phyloP scores from a whole-genome alignment of 2,329 filamentous ascomycete species.

The Endoconidiophora laricicola region DNA sequence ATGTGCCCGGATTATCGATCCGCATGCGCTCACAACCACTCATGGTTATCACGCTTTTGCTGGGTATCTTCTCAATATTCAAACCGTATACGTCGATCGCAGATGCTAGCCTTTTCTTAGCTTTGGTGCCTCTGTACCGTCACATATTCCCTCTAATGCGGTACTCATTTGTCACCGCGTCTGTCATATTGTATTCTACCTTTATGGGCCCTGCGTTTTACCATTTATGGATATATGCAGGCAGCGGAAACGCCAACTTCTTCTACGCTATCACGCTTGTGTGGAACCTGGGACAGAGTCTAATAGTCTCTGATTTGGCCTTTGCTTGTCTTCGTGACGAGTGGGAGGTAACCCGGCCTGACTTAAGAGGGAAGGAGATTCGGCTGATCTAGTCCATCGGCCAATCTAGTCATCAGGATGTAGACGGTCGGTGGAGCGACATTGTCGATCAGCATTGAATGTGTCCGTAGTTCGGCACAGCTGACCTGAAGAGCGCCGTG shows the following conservation, averaged over 20 bases:
- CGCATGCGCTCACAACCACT: constrained; percentile 73
- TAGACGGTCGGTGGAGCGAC: not conserved
- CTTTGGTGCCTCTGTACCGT: constrained; percentile 67
- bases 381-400: constrained; percentile 49
- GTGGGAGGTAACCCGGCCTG: constrained; percentile 81
- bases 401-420: not conserved
- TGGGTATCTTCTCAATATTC: constrained; percentile 87
- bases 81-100: constrained; percentile 92
- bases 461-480: not conserved
- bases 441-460: not conserved
- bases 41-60: constrained; percentile 65
- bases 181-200: constrained; percentile 71
- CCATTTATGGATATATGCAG: constrained; percentile 94
- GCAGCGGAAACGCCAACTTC: constrained; percentile 95
- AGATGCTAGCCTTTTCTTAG: constrained; percentile 74
- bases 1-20: constrained; percentile 72
- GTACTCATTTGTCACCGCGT: constrained; percentile 74
- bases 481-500: no score
- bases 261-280: constrained; percentile 99
- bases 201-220: constrained; percentile 91
- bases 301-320: constrained; percentile 72
- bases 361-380: constrained; percentile 76
- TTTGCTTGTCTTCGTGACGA: constrained; percentile 86
- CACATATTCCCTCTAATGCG: constrained; percentile 88
- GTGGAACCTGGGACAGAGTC: constrained; percentile 79